Percentiles rank a stretch among this genome's conserved stretches.
phyloP scores from a whole-genome alignment of 1,284 basidiomycete genomes.

The Moesziomyces globuligerus region DNA sequence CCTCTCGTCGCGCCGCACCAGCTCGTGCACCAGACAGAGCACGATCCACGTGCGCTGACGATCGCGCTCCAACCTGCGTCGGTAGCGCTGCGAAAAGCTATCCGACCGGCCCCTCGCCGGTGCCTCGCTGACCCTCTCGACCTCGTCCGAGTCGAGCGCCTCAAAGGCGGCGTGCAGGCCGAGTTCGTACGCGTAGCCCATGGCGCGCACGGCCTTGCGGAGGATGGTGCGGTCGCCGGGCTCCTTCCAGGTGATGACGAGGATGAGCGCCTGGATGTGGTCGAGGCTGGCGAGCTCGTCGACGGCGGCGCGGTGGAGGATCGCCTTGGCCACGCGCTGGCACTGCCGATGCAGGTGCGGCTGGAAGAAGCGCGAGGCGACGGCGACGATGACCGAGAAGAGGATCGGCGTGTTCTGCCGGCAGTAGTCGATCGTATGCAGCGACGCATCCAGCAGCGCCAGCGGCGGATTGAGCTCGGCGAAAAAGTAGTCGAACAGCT shows the following conservation, averaged over 20 bases:
- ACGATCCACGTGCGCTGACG: conserved; percentile 51
- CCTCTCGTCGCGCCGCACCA: conserved; percentile 34
- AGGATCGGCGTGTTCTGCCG: conserved; percentile 79
- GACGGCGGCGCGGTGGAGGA: conserved; percentile 77
- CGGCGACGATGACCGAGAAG: conserved; percentile 82
- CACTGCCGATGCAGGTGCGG: conserved; percentile 76
- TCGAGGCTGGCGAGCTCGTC: conserved; percentile 81
- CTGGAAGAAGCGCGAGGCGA: conserved; percentile 83
- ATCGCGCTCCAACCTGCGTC: conserved; percentile 31
- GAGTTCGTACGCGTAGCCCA: conserved; percentile 68
- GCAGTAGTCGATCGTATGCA: conserved; percentile 72
- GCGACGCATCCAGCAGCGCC: conserved; percentile 66
- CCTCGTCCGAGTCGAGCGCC: background rate
- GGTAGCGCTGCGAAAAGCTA: conserved; percentile 11
- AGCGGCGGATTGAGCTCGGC: conserved; percentile 53
- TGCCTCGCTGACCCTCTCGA: background rate
- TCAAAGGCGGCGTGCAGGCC: conserved; percentile 52
- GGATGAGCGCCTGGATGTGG: conserved; percentile 82
- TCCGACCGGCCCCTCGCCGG: conserved; percentile 10
- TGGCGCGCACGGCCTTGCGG: conserved; percentile 62
- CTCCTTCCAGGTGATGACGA: conserved; percentile 84
- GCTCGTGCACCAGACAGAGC: conserved; percentile 42
- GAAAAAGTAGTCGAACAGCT: conserved; percentile 39
- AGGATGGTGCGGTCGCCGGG: conserved; percentile 66
- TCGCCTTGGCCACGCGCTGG: conserved; percentile 75